A percentile compares a stretch with the other conserved stretches of the same genome.
Evolutionary conservation across 2,329 filamentous ascomycete genomes (phyloP).

Genomic region (Scytalidium lignicola): DNA sequence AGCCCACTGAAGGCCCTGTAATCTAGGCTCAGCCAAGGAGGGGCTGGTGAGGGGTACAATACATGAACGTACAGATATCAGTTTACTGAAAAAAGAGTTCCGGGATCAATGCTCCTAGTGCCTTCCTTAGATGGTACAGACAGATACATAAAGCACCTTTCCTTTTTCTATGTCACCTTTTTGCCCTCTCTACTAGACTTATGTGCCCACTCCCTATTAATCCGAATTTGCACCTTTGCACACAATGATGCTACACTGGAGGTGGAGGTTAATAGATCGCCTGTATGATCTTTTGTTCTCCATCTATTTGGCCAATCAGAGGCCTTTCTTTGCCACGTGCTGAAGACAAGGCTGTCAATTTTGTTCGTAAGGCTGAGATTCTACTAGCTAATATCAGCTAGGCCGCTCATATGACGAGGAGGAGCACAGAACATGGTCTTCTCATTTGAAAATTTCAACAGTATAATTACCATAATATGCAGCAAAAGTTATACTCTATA

Average conservation of each 20-base stretch:
- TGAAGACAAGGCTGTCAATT: not conserved
- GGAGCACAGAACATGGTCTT: no score
- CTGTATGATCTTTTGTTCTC: not conserved
- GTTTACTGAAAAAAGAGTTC: not conserved
- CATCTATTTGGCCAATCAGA: not conserved
- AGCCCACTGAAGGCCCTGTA: not conserved
- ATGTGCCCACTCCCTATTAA: not conserved
- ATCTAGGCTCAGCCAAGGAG: slow-evolving; percentile 3
- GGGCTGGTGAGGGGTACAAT: slow-evolving; percentile 12
- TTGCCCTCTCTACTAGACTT: not conserved
- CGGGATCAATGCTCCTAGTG: not conserved
- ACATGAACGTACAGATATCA: not conserved
- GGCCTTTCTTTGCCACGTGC: not conserved
- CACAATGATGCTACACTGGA: not conserved
- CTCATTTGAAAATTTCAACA: no score
- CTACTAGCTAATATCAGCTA: no score
- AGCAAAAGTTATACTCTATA: no score
- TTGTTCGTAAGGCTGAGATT: not conserved
- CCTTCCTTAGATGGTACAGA: not conserved
- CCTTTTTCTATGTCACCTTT: not conserved
- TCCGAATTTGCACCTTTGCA: not conserved
- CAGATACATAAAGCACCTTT: not conserved
- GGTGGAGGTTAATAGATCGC: not conserved
- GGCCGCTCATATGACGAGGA: no score
- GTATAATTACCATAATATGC: no score